Base-by-base conservation (phyloP, 352 stramenopile genomes). In the Pythium aristosporum region DNA sequence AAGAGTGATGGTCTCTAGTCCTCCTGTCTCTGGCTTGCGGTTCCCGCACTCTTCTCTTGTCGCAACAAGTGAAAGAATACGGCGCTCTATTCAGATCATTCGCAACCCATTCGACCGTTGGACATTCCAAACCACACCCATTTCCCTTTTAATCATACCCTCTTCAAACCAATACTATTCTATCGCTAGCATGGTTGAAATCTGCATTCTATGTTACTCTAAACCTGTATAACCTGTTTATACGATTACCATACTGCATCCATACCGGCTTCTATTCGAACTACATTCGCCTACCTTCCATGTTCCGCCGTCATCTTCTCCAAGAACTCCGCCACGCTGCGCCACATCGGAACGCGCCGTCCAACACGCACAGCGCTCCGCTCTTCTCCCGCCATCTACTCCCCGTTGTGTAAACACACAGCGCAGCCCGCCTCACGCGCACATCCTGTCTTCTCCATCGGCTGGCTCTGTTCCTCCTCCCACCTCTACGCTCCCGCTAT, bases 1-100 rank as follows among this genome's bases (percentile, higher is more conserved):
- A 58, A 28, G 53, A 59, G 18, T 66, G 59, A 47, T 54, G 49
- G 41, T 66, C 42, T 62, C 42, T 51, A 59, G 28, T 43, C 25
- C 15, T 46, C 18, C 18, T 46, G 41, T 23, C n/a, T 56, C 15
- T 56, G 8, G 28, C 30, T 56, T 56, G 10, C 18, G 16, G 39
- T 46, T 18, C 18, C 39, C 39, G 39, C 39, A 16, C 2, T 57
- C 30, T 43, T 46, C 34, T 34, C 32, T 34, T 57, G 51, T 57
- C 51, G 16, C 51, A 57, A 18, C 13, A 57, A 56, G 5, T n/a
- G 18, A 30, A 15, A 36, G 42, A 20, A 57, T 9, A 59, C 37
- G 0, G 58, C 39, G 23, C 58, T 65, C 58, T 65, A 65, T 58
- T 65, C 48, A 44, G 55, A 41, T 20, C 36, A 30, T 23, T 25